Evolutionary conservation across 495 filamentous ascomycete species (phyloP).

Genomic region (Penicillium atrosanguineum): DNA sequence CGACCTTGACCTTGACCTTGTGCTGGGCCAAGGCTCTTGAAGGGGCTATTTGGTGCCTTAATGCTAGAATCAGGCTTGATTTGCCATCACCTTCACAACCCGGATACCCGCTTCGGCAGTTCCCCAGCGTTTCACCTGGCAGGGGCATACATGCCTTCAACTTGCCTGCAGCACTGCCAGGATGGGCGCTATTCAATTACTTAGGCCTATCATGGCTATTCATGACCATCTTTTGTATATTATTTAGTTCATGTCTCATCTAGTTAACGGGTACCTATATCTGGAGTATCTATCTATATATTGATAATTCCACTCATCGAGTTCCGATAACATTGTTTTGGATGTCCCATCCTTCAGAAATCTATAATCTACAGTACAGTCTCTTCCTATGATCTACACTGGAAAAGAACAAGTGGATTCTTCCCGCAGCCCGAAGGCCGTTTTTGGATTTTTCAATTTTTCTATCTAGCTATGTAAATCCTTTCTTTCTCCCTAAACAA

Average conservation of each 20-base stretch:
- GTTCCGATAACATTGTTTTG: neutral
- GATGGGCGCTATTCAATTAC: too few relatives aligned
- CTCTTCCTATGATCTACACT: neutral
- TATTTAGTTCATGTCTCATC: conserved; percentile 1
- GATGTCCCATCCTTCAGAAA: neutral
- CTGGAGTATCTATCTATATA: neutral
- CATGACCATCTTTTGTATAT: conserved; percentile 2
- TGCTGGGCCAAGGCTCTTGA: too few relatives aligned
- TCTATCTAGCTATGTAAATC: neutral
- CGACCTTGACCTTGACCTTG: too few relatives aligned
- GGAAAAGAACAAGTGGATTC: neutral
- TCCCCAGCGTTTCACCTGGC: too few relatives aligned
- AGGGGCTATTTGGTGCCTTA: too few relatives aligned
- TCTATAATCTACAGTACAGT: neutral
- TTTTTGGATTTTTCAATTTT: conserved; percentile 6
- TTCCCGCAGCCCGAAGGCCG: neutral
- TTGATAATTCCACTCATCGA: neutral
- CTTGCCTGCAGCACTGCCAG: too few relatives aligned
- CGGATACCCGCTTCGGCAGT: too few relatives aligned
- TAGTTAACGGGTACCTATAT: neutral
- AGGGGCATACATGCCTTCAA: too few relatives aligned
- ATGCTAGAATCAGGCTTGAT: too few relatives aligned
- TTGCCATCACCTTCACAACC: too few relatives aligned
- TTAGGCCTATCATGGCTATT: neutral
- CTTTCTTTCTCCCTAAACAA: neutral